These are phyloP conservation scores for Diaporthe sp. DNA, from an alignment of 2,329 filamentous ascomycete genomes.

Conservation along the genomic window DNA sequence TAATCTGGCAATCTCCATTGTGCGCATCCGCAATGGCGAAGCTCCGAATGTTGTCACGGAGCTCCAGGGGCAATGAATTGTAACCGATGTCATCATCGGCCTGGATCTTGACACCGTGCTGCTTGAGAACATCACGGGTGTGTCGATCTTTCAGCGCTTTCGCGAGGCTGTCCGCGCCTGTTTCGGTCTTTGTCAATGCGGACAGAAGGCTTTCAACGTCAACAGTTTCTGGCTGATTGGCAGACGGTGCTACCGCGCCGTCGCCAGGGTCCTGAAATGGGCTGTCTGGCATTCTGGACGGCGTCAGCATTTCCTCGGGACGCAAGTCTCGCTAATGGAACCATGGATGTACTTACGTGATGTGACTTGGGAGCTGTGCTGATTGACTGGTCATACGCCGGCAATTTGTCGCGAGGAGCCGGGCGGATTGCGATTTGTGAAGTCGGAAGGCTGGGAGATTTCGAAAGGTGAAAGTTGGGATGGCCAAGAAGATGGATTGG, in stretches of 20 bases:
- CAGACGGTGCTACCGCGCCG: fast-evolving
- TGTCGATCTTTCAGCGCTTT: background rate
- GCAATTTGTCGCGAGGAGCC: background rate
- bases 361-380: background rate
- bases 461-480: background rate
- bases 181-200: background rate
- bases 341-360: background rate
- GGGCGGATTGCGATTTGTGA: background rate
- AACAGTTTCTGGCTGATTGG: background rate
- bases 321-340: background rate
- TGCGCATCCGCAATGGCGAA: too few species aligned
- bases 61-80: background rate
- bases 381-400: background rate
- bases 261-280: background rate
- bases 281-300: background rate
- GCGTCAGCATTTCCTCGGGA: background rate
- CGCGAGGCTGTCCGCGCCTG: background rate
- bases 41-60: background rate
- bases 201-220: background rate
- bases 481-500: background rate
- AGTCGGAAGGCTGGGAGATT: background rate
- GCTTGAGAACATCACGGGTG: background rate
- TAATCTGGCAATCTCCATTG: too few species aligned
- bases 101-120: background rate
- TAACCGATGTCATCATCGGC: background rate